phyloP scores from a whole-genome alignment of 192 early-diverging fungal species.

The Dimargaris cristalligena region DNA sequence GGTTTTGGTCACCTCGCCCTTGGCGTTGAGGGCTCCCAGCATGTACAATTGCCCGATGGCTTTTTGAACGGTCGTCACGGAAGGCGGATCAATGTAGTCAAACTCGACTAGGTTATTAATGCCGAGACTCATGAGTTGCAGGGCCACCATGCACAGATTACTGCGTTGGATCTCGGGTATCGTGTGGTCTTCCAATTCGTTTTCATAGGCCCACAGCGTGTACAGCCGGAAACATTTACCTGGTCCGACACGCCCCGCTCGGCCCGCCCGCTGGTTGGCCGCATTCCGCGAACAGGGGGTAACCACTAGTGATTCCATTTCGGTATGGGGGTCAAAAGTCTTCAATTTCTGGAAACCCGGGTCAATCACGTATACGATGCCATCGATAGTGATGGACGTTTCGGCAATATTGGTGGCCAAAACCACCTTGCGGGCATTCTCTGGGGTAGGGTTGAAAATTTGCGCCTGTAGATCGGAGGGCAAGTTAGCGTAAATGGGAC shows the following conservation, averaged over 20 bases:
- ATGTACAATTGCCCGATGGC: slow-evolving; percentile 85
- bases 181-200: slow-evolving; percentile 90
- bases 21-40: slow-evolving; percentile 80
- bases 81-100: slow-evolving; percentile 98
- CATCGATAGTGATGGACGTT: slow-evolving; percentile 94
- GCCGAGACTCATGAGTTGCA: slow-evolving; percentile 87
- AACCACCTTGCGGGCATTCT: slow-evolving; percentile 83
- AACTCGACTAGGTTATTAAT: slow-evolving; percentile 95
- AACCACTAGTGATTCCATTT: slow-evolving; percentile 95
- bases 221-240: slow-evolving; percentile 96
- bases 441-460: slow-evolving; percentile 95
- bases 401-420: slow-evolving; percentile 99
- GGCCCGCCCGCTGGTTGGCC: slow-evolving; percentile 82
- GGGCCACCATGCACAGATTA: slow-evolving; percentile 78
- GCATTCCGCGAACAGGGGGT: slow-evolving; percentile 89
- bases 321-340: slow-evolving; percentile 80
- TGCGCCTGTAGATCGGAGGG: slow-evolving; percentile 91
- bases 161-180: slow-evolving; percentile 94
- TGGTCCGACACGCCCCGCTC: slow-evolving; percentile 90
- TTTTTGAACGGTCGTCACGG: slow-evolving; percentile 76
- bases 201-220: slow-evolving; percentile 76
- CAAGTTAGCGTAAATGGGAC: slow-evolving; percentile 91
- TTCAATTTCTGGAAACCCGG: slow-evolving; percentile 96
- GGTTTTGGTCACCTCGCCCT: slow-evolving; percentile 85
- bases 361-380: slow-evolving; percentile 93